These are phyloP conservation scores for Exserohilum turcica DNA, from an alignment of 2,329 filamentous ascomycete genomes.

Conservation along the genomic window DNA sequence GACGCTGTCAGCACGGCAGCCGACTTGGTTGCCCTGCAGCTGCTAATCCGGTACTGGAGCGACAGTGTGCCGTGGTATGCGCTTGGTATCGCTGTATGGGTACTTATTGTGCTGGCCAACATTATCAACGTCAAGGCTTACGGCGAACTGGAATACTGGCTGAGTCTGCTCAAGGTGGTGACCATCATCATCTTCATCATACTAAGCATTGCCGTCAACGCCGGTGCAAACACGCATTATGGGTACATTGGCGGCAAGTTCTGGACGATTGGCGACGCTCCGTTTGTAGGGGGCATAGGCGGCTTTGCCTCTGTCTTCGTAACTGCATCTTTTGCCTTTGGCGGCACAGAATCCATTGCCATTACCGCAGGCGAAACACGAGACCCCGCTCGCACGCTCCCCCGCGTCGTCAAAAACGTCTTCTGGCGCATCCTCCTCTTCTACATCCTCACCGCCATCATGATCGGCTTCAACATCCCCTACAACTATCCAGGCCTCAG, in stretches of 20 bases:
- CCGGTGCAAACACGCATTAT: slow-evolving; percentile 30
- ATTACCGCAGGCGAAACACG: slow-evolving; percentile 77
- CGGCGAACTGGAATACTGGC: slow-evolving; percentile 46
- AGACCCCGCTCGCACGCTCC: slow-evolving; percentile 81
- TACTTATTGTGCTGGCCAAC: slow-evolving; percentile 42
- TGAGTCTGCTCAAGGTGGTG: slow-evolving; percentile 41
- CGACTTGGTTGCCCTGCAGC: slow-evolving; percentile 42
- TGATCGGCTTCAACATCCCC: slow-evolving; percentile 52
- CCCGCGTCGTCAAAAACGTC: slow-evolving; percentile 87
- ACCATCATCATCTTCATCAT: slow-evolving; percentile 46
- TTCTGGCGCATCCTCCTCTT: slow-evolving; percentile 62
- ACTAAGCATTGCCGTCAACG: slow-evolving; percentile 37
- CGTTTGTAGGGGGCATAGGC: slow-evolving; percentile 36
- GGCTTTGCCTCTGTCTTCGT: slow-evolving; percentile 75
- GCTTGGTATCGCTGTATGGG: slow-evolving; percentile 39
- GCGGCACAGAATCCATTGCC: slow-evolving; percentile 76
- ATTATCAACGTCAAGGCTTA: slow-evolving; percentile 46
- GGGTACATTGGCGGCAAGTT: slow-evolving; percentile 63
- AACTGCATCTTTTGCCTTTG: slow-evolving; percentile 74
- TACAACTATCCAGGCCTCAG: slow-evolving; percentile 45
- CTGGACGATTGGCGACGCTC: slow-evolving; percentile 68
- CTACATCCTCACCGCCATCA: slow-evolving; percentile 50
- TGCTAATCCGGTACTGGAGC: slow-evolving; percentile 47
- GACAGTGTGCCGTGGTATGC: slow-evolving; percentile 41
- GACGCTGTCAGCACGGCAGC: slow-evolving; percentile 42